Base-by-base conservation (phyloP, 2,329 filamentous ascomycete species). In the Penicillium sp. region DNA sequence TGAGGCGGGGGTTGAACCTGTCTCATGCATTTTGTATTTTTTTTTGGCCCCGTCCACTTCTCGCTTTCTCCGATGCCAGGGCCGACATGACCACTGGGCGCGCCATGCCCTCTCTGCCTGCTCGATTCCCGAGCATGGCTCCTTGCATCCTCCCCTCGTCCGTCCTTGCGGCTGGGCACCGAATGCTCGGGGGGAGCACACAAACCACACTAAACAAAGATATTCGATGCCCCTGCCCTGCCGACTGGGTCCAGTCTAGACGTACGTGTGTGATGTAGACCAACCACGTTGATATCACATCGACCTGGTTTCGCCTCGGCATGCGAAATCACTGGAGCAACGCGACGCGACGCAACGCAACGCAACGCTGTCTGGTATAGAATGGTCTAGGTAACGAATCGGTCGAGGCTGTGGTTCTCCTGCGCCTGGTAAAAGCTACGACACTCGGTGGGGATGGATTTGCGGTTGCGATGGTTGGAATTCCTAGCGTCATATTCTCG, bases 81-180 rank as follows among this genome's bases (percentile, higher is more conserved):
- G 21, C 36, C 36, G 23, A 40, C 36, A 40, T 26, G 36, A 7
- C 6, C 3, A 17, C 13, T 8, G 24, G 30, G 33, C 17, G 4
- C 33, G 33, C 20, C 12, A 39, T 39, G 34, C 23, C 20, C 13
- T 15, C n/a, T n/a, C 24, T 48, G 33, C 46, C 26, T 48, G 50
- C 26, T 45, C 33, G 51, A 43, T 50, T 58, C 39, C 52, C 54
- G 40, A 51, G 44, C 52, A 40, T 50, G 54, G 61, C 62, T 64
- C 63, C 63, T 66, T 66, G 62, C 63, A 64, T 58, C 32, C 46
- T 44, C 17, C 39, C 32, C 47, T 54, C 41, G 59, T 65, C 62
- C 41, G 59, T 65, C 62, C 58, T 64, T 64, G 59, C 62, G 58
- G 55, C 46, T 55, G 33, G 58, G 47, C 44, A 12, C 37, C 46